Base-by-base conservation (phyloP, 2,329 filamentous ascomycete genomes). In the Trichoderma oligosporum region DNA sequence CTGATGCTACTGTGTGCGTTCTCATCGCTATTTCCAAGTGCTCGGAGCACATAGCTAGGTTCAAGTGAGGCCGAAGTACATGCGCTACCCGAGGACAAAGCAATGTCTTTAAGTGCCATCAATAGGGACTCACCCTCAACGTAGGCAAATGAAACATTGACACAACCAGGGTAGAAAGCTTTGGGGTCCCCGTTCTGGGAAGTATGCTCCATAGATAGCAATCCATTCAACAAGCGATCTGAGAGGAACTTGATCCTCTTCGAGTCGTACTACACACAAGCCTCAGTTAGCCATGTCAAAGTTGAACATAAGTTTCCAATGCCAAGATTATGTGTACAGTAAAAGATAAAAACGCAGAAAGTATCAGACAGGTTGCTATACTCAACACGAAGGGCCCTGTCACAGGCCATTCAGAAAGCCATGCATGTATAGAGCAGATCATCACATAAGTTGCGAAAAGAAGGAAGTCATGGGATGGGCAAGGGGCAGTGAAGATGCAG, bases 31-130 rank as follows among this genome's bases (percentile, higher is more conserved):
- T 89, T 97, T 59, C 94, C 94, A 16, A 99, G 81, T 4, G 94
- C 94, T 57, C 94, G 86, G 27, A 99, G 82, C 45, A 99, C 94
- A 72, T 99, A 99, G 71, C 90, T 96, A 14, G 94, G 94, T 73
- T 99, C 94, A 31, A 99, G 78, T 1, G 94, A 99, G 0, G 94
- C 94, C 4, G 93, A 97, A 2, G 94, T 99, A 76, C 94, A 99
- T 5, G 94, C 94, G 68, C 91, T 97, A 57, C 94, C 94, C 0
- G 94, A 99, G 6, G 93, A 97, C 33, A 99, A 78, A 0, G 94
- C 94, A 73, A 99, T 97, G 65, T 99, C 94, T 76, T 99, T 99
- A 44, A 99, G 78, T 0, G 94, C 94, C 94, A 99, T 99, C 62
- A 99, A 82, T 1, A 99, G 86, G 2, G 94, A 97, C 75, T 99